These are phyloP conservation scores for Mycena citricolor DNA, from an alignment of 1,284 basidiomycete species.

Conservation along the genomic window DNA sequence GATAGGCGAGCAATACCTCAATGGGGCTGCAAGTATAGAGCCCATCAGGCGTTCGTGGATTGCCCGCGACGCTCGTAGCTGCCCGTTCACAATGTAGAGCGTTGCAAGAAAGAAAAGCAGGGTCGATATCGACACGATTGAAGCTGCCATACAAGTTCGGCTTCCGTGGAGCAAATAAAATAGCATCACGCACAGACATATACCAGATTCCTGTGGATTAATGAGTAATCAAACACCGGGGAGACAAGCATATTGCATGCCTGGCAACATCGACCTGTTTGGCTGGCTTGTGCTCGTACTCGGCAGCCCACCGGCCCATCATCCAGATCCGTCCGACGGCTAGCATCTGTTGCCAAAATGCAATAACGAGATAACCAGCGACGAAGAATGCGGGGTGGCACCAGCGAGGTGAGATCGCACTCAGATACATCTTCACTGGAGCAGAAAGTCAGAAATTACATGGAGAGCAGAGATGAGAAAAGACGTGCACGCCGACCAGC, in stretches of 20 bases:
- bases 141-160: not conserved
- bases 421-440: slow-evolving; percentile 12
- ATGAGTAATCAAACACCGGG: not conserved
- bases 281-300: slow-evolving; percentile 8
- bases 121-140: slow-evolving; percentile 2
- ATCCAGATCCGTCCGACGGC: slow-evolving; percentile 42
- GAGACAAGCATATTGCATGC: slow-evolving; percentile 23
- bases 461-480: not conserved
- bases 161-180: slow-evolving; percentile 32
- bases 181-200: slow-evolving; percentile 38
- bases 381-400: slow-evolving; percentile 43
- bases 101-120: not conserved
- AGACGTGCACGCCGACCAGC: slow-evolving; percentile 26
- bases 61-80: slow-evolving; percentile 20
- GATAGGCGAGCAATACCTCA: slow-evolving; percentile 26
- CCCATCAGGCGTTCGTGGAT: slow-evolving; percentile 23
- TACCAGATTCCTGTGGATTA: slow-evolving; percentile 34
- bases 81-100: slow-evolving; percentile 14
- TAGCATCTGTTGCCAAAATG: slow-evolving; percentile 24
- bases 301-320: slow-evolving; percentile 33
- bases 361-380: slow-evolving; percentile 28
- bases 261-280: slow-evolving; percentile 27
- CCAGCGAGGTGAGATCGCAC: no score
- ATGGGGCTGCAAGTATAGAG: slow-evolving; percentile 25
- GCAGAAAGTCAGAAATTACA: not conserved